phyloP scores from a whole-genome alignment of 2,329 filamentous ascomycete genomes.

The Aspergillus luchuensis region DNA sequence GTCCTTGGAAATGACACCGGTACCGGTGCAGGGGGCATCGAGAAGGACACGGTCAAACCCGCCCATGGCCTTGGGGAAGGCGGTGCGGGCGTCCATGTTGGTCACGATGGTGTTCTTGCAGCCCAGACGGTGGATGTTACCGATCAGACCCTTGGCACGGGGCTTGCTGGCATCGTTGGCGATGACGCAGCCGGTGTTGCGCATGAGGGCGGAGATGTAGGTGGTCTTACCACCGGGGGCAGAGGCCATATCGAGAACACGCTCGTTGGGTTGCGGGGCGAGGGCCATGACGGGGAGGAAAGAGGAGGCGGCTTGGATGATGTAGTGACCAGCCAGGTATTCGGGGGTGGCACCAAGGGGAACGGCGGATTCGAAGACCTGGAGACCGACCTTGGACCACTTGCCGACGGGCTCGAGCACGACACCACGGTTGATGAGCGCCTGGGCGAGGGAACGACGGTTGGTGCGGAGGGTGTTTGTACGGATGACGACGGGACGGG shows the following conservation, averaged over 20 bases:
- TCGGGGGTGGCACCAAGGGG: slow-evolving; percentile 94
- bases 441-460: slow-evolving; percentile 79
- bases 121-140: slow-evolving; percentile 93
- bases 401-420: slow-evolving; percentile 96
- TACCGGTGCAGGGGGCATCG: slow-evolving; percentile 94
- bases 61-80: slow-evolving; percentile 91
- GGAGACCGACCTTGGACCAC: slow-evolving; percentile 96
- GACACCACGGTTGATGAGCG: slow-evolving; percentile 93
- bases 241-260: slow-evolving; percentile 90
- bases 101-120: slow-evolving; percentile 93
- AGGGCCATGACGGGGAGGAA: slow-evolving; percentile 98
- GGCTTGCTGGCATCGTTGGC: slow-evolving; percentile 95
- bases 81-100: slow-evolving; percentile 83
- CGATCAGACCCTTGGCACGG: slow-evolving; percentile 94
- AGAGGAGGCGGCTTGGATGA: slow-evolving; percentile 92
- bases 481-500: slow-evolving; percentile 89
- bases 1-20: slow-evolving; percentile 96
- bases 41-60: slow-evolving; percentile 94
- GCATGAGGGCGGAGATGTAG: slow-evolving; percentile 94
- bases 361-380: slow-evolving; percentile 88
- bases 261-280: slow-evolving; percentile 88
- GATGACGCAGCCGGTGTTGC: slow-evolving; percentile 92
- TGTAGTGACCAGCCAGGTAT: slow-evolving; percentile 96
- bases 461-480: slow-evolving; percentile 89
- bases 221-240: slow-evolving; percentile 96